Base-by-base conservation (phyloP, 768 basidiomycete species). In the Suillus discolor region DNA sequence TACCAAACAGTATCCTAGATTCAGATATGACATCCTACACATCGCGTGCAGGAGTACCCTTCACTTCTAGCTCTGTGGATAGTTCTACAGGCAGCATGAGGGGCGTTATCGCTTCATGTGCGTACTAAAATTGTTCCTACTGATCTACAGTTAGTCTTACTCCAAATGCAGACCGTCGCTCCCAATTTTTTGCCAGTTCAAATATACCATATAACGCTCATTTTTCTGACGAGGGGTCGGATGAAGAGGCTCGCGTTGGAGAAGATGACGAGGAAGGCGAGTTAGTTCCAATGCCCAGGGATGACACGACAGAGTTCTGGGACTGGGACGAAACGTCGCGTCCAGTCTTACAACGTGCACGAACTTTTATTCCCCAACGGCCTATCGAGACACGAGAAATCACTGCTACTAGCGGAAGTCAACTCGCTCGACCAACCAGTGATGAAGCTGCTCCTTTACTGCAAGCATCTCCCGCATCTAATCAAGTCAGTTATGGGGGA, bases 161-260 rank as follows among this genome's bases (percentile, higher is more conserved):
- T 13, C 65, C 28, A 23, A 63, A 64, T 66, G 23, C 68, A 92
- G 91, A 92, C 73, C 87, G 86, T 62, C 85, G 91, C 38, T 80
- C 89, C 9, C 90, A 91, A 71, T 89, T 85, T 71, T 82, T 91
- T 47, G 87, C 86, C 25, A 85, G 85, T 61, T 86, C 87, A 9
- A 81, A 83, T 39, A 82, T 89, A 31, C 83, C 83, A n/a, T 79
- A 83, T 13, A 78, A 84, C 4, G 78, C 81, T 7, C 83, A 85
- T 64, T 71, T 77, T 8, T 77, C 75, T 20, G 79, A 79, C 62
- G 73, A 84, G 57, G 79, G 79, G 42, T 79, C 81, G 41, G 74
- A 67, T 36, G 65, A 63, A 31, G 64, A 68, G 55, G 62, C 68
- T 61, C 42, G 45, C 20, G 68, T 68, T 15, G 63, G 64, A 12